Evolutionary conservation across 2,329 filamentous ascomycete species (phyloP).

Genomic region (Blastomyces silverae): DNA sequence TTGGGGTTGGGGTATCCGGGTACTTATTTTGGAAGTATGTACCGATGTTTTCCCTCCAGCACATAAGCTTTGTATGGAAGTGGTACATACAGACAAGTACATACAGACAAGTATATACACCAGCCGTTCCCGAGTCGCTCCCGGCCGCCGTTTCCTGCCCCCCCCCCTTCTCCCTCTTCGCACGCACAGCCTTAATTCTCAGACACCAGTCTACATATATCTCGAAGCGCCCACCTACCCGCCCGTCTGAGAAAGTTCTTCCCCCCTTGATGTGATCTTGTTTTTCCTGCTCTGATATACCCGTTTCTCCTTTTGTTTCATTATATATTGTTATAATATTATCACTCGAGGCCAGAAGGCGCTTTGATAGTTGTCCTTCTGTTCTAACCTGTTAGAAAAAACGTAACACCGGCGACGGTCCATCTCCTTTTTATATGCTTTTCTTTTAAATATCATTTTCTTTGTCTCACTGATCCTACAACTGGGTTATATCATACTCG

Average conservation of each 20-base stretch:
- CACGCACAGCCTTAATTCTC: neutral
- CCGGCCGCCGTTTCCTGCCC: neutral
- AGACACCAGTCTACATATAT: slow-evolving; percentile 12
- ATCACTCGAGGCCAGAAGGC: slow-evolving; percentile 5
- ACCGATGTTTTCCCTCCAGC: neutral
- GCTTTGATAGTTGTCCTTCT: slow-evolving; percentile 14
- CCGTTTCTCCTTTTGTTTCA: slow-evolving; percentile 7
- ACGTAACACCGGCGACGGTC: slow-evolving; percentile 13
- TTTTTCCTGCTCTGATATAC: slow-evolving; percentile 6
- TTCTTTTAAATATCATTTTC: neutral
- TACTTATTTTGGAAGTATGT: neutral
- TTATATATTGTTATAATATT: slow-evolving; percentile 11
- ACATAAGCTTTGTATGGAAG: slow-evolving; percentile 4
- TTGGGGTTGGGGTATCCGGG: neutral
- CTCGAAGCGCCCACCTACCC: slow-evolving; percentile 13
- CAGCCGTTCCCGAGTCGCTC: slow-evolving; percentile 1
- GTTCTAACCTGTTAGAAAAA: slow-evolving; percentile 5
- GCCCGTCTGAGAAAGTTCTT: neutral
- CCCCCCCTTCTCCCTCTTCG: neutral
- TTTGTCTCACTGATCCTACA: neutral
- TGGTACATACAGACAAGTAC: too few species aligned
- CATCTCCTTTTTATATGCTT: slow-evolving; percentile 1
- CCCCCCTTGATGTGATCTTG: slow-evolving; percentile 12
- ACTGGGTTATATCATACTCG: neutral
- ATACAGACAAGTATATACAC: too few species aligned